Evolutionary conservation across 148 eudicot genomes (phyloP), one percentile per base, ranked within the genome.

Genomic region (Rhododendron ferrugineum): DNA sequence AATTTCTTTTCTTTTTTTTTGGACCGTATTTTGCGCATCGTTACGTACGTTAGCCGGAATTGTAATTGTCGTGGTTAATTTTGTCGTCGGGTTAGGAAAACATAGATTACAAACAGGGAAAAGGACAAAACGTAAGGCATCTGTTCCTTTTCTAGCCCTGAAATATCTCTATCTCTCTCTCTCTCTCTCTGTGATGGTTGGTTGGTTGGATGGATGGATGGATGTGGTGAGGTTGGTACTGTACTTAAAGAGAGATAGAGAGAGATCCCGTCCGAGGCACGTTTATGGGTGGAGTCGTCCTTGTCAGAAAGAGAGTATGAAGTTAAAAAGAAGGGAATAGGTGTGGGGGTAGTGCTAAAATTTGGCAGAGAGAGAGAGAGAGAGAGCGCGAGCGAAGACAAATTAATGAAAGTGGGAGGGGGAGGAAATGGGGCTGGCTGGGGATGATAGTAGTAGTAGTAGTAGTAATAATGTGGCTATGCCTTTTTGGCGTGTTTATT

Each of bases 381-480:
- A n/a, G n/a, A n/a, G n/a, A n/a, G n/a, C n/a, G 70, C n/a, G 30
- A 64, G 70, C n/a, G 70, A 64, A n/a, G 70, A 64, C 70, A 64
- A 34, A 64, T 64, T n/a, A 64, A 64, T 23, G 64, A 58, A 58
- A 58, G 58, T 6, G 22, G 58, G 64, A 58, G 0, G 10, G 0
- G 6, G 44, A 6, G 5, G 6, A 0, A 5, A 50, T 13, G 58
- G 56, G 58, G 58, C 3, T 52, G 58, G 54, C 40, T 37, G 40
- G 40, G 40, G 16, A 50, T 50, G 54, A 52, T 52, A 15, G 4
- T 52, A 46, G 47, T 44, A 6, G n/a, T n/a, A n/a, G n/a, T n/a
- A n/a, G n/a, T 6, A 54, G 11, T 52, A 14, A 56, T 4, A 64
- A 64, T n/a, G 70, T 64, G 30, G 70, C 28, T 2, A 18, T 11